These are phyloP conservation scores for Stereum hirsutum DNA, from an alignment of 1,284 basidiomycete species.

Conservation along the genomic window DNA sequence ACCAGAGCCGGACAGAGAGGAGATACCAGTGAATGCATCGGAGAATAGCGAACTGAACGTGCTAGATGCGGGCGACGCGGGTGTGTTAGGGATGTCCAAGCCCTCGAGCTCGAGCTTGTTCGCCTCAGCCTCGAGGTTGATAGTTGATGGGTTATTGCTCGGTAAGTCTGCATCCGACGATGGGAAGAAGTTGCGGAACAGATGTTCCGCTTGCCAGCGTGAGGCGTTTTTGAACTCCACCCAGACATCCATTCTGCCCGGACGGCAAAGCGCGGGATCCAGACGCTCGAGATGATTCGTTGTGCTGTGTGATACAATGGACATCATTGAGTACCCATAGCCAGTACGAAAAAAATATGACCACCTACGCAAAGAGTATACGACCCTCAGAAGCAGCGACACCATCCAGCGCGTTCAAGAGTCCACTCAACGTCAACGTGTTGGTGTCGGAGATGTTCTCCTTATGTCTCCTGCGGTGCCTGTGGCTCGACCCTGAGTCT, in stretches of 20 bases:
- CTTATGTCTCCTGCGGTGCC: conserved; percentile 35
- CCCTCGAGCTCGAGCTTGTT: conserved; percentile 30
- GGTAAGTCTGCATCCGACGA: conserved; percentile 42
- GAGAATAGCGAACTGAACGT: conserved; percentile 20
- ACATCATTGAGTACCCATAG: conserved; percentile 4
- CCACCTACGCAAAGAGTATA: conserved; percentile 71
- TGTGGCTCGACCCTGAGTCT: conserved; percentile 20
- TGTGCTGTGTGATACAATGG: conserved; percentile 31
- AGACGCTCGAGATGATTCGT: conserved; percentile 80
- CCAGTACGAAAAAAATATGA: neutral
- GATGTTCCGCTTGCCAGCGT: conserved; percentile 70
- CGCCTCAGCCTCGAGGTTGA: conserved; percentile 23
- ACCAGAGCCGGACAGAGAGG: conserved; percentile 16
- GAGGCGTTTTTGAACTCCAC: conserved; percentile 81
- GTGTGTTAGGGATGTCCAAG: conserved; percentile 35
- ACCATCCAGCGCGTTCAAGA: conserved; percentile 79
- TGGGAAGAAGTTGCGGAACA: conserved; percentile 85
- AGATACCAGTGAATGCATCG: conserved; percentile 19
- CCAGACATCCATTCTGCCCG: conserved; percentile 88
- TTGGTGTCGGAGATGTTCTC: conserved; percentile 68
- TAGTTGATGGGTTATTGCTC: too few relatives aligned
- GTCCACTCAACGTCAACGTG: conserved; percentile 69
- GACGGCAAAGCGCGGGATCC: conserved; percentile 74
- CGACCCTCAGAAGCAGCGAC: conserved; percentile 81
- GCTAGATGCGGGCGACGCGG: conserved; percentile 21